Conservation (phyloP, 1,139 yeast genomes). For the Diutina neorugosa region DNA sequence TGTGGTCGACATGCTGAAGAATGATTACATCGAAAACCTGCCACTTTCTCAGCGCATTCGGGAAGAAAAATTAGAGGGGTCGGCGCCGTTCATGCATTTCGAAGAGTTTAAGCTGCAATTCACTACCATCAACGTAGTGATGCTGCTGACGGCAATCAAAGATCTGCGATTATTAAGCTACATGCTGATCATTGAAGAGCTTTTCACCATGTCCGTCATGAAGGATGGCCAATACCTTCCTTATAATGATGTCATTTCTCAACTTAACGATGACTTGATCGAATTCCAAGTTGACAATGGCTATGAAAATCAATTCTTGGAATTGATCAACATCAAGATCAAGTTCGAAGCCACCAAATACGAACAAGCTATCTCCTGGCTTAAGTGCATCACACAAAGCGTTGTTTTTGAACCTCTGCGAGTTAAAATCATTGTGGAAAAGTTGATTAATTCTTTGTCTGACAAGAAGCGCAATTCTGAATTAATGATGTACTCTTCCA, state of each 20-base stretch:
- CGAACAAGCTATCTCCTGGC: constrained; percentile 63
- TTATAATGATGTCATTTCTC: constrained; percentile 64
- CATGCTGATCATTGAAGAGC: constrained; percentile 50
- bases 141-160: constrained; percentile 54
- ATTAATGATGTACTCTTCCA: constrained; percentile 53
- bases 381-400: constrained; percentile 48
- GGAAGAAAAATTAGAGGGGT: constrained; percentile 13
- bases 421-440: constrained; percentile 59
- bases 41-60: constrained; percentile 13
- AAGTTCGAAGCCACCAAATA: constrained; percentile 57
- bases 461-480: constrained; percentile 76
- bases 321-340: constrained; percentile 48
- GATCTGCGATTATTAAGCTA: constrained; percentile 45
- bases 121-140: constrained; percentile 52
- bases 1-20: not conserved
- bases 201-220: constrained; percentile 56
- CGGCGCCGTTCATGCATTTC: constrained; percentile 52
- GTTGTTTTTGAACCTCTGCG: constrained; percentile 65
- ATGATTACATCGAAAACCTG: not conserved
- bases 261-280: constrained; percentile 63
- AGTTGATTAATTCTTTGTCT: constrained; percentile 61
- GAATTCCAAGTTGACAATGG: constrained; percentile 45
- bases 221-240: constrained; percentile 41
- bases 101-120: constrained; percentile 77
- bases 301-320: constrained; percentile 50